These are phyloP conservation scores for Fusarium chlamydosporum DNA, from an alignment of 2,329 filamentous ascomycete genomes.

Conservation along the genomic window DNA sequence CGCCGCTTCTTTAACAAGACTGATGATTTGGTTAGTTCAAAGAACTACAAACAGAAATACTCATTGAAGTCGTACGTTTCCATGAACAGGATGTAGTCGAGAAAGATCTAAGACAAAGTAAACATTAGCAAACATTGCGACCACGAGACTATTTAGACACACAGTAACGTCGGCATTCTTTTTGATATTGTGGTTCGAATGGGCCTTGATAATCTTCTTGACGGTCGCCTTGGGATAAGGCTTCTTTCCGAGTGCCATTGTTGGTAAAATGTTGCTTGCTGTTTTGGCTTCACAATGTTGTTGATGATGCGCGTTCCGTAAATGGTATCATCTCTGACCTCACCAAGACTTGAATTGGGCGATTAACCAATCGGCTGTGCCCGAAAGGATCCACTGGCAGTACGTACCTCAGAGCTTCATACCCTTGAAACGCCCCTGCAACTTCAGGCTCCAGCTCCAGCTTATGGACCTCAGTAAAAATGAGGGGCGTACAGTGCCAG, in stretches of 20 bases:
- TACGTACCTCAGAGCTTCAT: slow-evolving; percentile 41
- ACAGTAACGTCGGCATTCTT: slow-evolving; percentile 91
- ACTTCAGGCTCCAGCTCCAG: background rate
- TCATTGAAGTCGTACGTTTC: slow-evolving; percentile 62
- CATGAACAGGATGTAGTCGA: slow-evolving; percentile 89
- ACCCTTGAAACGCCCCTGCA: slow-evolving; percentile 13
- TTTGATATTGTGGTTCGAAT: slow-evolving; percentile 82
- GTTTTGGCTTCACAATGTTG: slow-evolving; percentile 42
- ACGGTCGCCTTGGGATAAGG: slow-evolving; percentile 87
- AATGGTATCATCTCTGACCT: slow-evolving; percentile 42
- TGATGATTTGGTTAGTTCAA: slow-evolving; percentile 53
- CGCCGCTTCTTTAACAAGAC: slow-evolving; percentile 82
- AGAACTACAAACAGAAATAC: background rate
- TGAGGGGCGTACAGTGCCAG: slow-evolving; percentile 46
- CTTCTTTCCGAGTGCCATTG: slow-evolving; percentile 70
- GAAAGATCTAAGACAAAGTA: slow-evolving; percentile 75
- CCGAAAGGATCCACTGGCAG: slow-evolving; percentile 28
- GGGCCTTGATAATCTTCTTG: slow-evolving; percentile 91
- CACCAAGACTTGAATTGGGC: slow-evolving; percentile 28
- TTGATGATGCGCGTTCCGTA: slow-evolving; percentile 47
- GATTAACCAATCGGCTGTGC: slow-evolving; percentile 46
- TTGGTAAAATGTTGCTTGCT: slow-evolving; percentile 23
- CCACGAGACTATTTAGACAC: slow-evolving; percentile 50
- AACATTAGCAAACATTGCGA: slow-evolving; percentile 46
- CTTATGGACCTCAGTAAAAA: slow-evolving; percentile 9